A percentile compares a stretch with the other conserved stretches of the same genome.
Conservation (phyloP, 495 filamentous ascomycete species). For the Melanomma pulvis-pyrius region DNA sequence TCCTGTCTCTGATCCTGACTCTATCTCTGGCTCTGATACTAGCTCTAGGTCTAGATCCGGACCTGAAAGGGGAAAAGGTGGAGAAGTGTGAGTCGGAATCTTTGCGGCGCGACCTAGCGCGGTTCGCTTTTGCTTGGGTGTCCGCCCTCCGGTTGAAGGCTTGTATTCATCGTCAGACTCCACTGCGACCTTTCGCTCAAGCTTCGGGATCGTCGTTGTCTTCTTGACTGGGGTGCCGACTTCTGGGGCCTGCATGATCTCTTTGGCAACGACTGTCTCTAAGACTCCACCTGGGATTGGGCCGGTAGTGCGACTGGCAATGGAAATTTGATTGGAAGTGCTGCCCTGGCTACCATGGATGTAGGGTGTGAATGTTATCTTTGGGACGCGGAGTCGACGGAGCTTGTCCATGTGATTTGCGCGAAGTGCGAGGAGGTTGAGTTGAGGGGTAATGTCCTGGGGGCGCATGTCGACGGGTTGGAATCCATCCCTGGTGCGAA, state of each 20-base stretch:
- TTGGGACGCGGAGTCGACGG: neutral
- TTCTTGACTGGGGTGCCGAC: neutral
- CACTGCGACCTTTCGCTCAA: neutral
- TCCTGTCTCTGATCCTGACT: neutral
- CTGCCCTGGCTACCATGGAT: neutral
- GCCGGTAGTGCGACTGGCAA: neutral
- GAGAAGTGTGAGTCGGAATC: neutral
- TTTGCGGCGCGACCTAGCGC: neutral
- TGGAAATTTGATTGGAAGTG: neutral
- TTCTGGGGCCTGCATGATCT: constrained; percentile 18
- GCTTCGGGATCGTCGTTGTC: neutral
- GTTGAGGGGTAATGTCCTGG: constrained; percentile 1
- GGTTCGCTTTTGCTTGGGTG: neutral
- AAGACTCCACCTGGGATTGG: constrained; percentile 25
- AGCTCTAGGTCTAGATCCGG: neutral
- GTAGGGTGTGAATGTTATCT: constrained; percentile 1
- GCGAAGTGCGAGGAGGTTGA: constrained; percentile 19
- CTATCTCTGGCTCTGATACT: neutral
- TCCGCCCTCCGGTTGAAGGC: neutral
- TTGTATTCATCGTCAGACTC: neutral
- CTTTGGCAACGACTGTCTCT: constrained; percentile 23
- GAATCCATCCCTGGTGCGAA: neutral
- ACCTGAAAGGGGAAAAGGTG: no score
- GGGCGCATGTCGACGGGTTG: neutral
- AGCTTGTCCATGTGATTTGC: constrained; percentile 2